Evolutionary conservation across 78 protist genomes (phyloP).

Genomic region (Dictyostelium purpureum): DNA sequence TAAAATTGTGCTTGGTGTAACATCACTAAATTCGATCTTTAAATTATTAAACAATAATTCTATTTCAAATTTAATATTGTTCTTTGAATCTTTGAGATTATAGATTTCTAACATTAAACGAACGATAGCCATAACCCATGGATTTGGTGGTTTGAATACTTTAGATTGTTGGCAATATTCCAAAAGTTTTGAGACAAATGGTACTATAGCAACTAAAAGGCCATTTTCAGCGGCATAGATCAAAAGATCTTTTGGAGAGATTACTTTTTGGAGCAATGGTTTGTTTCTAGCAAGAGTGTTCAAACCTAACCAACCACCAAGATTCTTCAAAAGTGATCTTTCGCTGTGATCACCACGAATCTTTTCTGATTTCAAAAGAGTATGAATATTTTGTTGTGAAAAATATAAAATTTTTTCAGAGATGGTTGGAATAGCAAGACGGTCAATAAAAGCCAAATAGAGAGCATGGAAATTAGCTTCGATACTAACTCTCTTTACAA

Average conservation of each 20-base stretch:
- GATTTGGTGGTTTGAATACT: slow-evolving; percentile 96
- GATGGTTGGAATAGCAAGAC: slow-evolving; percentile 51
- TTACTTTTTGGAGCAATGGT: slow-evolving; percentile 93
- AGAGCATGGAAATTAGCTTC: slow-evolving; percentile 96
- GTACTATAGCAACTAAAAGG: slow-evolving; percentile 91
- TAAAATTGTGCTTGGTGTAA: slow-evolving; percentile 49
- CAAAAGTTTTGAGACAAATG: slow-evolving; percentile 96
- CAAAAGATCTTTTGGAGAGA: slow-evolving; percentile 95
- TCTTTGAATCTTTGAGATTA: slow-evolving; percentile 82
- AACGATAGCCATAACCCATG: slow-evolving; percentile 95
- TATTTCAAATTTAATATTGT: slow-evolving; percentile 96
- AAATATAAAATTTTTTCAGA: neutral
- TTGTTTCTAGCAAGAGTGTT: slow-evolving; percentile 93
- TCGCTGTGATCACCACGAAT: slow-evolving; percentile 79
- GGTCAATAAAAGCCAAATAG: slow-evolving; percentile 84
- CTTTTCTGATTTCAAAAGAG: slow-evolving; percentile 82
- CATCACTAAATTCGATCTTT: slow-evolving; percentile 63
- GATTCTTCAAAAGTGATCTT: slow-evolving; percentile 93
- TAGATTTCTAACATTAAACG: slow-evolving; percentile 93
- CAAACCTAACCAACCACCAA: slow-evolving; percentile 98
- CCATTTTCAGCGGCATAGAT: slow-evolving; percentile 89
- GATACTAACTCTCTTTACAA: slow-evolving; percentile 90
- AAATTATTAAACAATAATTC: slow-evolving; percentile 94
- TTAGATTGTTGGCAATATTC: slow-evolving; percentile 72
- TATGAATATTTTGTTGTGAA: slow-evolving; percentile 56